Evolutionary conservation across 1,284 basidiomycete genomes (phyloP).

Genomic region (Ceratobasidium sp.): DNA sequence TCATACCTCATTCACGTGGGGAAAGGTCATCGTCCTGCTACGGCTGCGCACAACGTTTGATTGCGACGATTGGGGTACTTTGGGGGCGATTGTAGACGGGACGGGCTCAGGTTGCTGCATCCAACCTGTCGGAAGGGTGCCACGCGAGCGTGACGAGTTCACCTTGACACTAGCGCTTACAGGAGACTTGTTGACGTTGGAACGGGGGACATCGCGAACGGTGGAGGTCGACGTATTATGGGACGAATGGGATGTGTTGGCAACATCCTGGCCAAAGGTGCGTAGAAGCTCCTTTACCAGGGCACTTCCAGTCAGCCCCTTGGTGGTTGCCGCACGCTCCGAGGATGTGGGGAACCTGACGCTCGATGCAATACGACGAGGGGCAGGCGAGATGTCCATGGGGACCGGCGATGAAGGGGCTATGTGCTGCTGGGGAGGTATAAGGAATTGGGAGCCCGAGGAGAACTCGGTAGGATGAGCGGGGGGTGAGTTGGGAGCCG

Average conservation of each 20-base stretch:
- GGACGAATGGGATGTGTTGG: slow-evolving; percentile 55
- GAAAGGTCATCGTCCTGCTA: slow-evolving; percentile 25
- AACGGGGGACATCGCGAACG: background rate
- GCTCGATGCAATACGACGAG: slow-evolving; percentile 47
- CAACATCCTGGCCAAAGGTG: slow-evolving; percentile 72
- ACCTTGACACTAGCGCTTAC: slow-evolving; percentile 53
- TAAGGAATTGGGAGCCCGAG: background rate
- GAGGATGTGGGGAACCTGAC: slow-evolving; percentile 1
- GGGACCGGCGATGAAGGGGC: slow-evolving; percentile 49
- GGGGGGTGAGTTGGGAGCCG: slow-evolving; percentile 61
- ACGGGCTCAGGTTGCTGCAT: slow-evolving; percentile 47
- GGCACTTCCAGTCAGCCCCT: slow-evolving; percentile 25
- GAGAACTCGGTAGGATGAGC: slow-evolving; percentile 46
- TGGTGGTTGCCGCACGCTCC: slow-evolving; percentile 23
- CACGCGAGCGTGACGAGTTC: slow-evolving; percentile 61
- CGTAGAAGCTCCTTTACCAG: slow-evolving; percentile 48
- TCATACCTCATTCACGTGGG: slow-evolving; percentile 38
- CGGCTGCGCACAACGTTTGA: slow-evolving; percentile 21
- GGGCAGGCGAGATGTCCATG: slow-evolving; percentile 80
- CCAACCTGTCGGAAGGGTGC: slow-evolving; percentile 69
- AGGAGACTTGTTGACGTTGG: slow-evolving; percentile 41
- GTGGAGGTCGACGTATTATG: slow-evolving; percentile 44
- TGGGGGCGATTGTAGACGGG: background rate
- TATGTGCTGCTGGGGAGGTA: background rate
- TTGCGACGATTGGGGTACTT: background rate